phyloP scores from a whole-genome alignment of 2,329 filamentous ascomycete genomes.

The Aspergillus jensenii region DNA sequence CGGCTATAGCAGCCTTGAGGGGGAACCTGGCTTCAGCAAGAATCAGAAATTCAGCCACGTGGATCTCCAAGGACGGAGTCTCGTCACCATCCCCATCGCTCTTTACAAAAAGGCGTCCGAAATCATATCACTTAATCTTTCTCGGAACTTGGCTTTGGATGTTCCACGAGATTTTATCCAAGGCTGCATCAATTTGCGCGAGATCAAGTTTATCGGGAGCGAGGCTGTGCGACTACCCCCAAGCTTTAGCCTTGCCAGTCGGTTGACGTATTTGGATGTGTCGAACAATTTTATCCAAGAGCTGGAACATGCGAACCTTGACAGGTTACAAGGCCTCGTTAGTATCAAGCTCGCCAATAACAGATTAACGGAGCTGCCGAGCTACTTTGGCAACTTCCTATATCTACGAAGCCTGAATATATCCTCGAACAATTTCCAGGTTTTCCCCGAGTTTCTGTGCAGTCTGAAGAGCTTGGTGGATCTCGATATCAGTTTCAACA shows the following conservation, averaged over 20 bases:
- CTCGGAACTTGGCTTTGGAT: slow-evolving; percentile 85
- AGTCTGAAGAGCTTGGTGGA: slow-evolving; percentile 81
- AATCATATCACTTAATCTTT: slow-evolving; percentile 92
- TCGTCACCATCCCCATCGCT: slow-evolving; percentile 91
- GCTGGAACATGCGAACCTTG: slow-evolving; percentile 79
- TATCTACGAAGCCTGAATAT: slow-evolving; percentile 81
- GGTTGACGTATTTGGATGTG: slow-evolving; percentile 85
- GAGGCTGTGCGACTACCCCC: slow-evolving; percentile 83
- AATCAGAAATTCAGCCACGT: slow-evolving; percentile 92
- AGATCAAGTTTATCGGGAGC: slow-evolving; percentile 95
- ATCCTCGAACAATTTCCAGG: slow-evolving; percentile 86
- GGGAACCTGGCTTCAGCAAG: slow-evolving; percentile 76
- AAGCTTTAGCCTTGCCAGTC: slow-evolving; percentile 77
- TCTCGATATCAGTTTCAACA: slow-evolving; percentile 95
- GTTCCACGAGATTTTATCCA: slow-evolving; percentile 96
- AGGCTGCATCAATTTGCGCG: slow-evolving; percentile 83
- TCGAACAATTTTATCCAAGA: slow-evolving; percentile 92
- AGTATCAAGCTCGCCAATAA: slow-evolving; percentile 96
- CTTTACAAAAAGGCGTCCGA: slow-evolving; percentile 89
- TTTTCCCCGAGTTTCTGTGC: slow-evolving; percentile 83
- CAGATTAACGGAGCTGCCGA: slow-evolving; percentile 72
- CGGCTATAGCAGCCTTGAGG: slow-evolving; percentile 69
- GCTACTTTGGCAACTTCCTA: slow-evolving; percentile 79
- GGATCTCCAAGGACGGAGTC: slow-evolving; percentile 82
- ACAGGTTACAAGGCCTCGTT: slow-evolving; percentile 71